Percentiles rank a stretch among this genome's conserved stretches.
Evolutionary conservation across 176 grass and related monocot species (phyloP).

Genomic region (Triticum turgidum): DNA sequence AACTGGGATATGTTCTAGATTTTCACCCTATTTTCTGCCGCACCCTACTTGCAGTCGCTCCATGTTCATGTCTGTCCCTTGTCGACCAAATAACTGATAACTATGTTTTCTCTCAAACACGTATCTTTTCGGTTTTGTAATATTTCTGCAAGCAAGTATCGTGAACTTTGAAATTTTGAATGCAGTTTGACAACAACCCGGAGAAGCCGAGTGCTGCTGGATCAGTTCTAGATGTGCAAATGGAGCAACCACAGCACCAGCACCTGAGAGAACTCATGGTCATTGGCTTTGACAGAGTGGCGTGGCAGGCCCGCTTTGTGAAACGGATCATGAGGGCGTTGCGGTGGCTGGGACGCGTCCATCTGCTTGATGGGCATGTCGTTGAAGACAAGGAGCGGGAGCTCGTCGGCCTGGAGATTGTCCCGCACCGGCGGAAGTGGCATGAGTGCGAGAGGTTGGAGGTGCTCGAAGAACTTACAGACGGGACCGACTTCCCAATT

Average conservation of each 20-base stretch:
- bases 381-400: neutral
- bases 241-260: neutral
- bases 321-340: slow-evolving; percentile 11
- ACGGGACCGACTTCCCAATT: neutral
- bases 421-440: neutral
- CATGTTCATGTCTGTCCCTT: neutral
- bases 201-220: neutral
- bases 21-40: neutral
- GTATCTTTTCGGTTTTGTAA: neutral
- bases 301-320: slow-evolving; percentile 9
- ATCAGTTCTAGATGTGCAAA: neutral
- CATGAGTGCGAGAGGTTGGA: slow-evolving; percentile 16
- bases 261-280: slow-evolving; percentile 6
- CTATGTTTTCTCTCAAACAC: neutral
- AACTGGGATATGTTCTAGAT: slow-evolving; percentile 20
- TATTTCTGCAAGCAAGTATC: neutral
- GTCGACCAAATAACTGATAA: too few relatives aligned
- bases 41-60: slow-evolving; percentile 15
- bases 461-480: neutral
- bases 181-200: slow-evolving; percentile 15
- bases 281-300: neutral
- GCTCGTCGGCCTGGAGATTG: neutral
- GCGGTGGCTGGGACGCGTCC: neutral
- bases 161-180: neutral
- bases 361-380: slow-evolving; percentile 11